Base-by-base conservation (phyloP, 1,284 basidiomycete genomes). In the Abortiporus biennis region DNA sequence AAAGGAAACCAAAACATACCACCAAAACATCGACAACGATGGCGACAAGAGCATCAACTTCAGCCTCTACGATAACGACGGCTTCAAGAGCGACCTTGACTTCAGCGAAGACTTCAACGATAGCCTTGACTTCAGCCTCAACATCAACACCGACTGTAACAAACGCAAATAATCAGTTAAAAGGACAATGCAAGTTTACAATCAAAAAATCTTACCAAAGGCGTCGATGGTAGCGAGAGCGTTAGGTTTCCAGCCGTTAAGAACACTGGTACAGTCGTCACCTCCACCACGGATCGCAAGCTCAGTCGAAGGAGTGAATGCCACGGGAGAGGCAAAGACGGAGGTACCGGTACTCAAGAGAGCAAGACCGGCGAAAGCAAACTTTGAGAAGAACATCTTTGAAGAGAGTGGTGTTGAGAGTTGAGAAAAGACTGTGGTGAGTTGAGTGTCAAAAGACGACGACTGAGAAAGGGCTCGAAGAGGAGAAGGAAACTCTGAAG, bases 351-450 rank as follows among this genome's bases (percentile, higher is more conserved):
- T 22, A 9, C 13, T 21, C 19, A 36, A 22, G 35, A 36, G 6
- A 36, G 35, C 35, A 22, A 36, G 19, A 21, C 19, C 35, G 9
- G 35, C 12, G 35, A 36, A 6, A 22, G 24, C 6, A 22, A 36
- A 17, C 35, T 36, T 36, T 17, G 35, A 36, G 35, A 36, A 36
- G 35, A 36, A 36, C 35, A 36, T 36, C 9, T 30, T 30, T 9
- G n/a, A n/a, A n/a, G 27, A 30, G 27, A 30, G 19, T 13, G 9
- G 35, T n/a, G n/a, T n/a, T n/a, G n/a, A n/a, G n/a, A n/a, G n/a
- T n/a, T n/a, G n/a, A n/a, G n/a, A n/a, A n/a, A n/a, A n/a, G n/a
- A n/a, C n/a, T n/a, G n/a, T n/a, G n/a, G n/a, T n/a, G n/a, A n/a
- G n/a, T n/a, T n/a, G n/a, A n/a, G n/a, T n/a, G n/a, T n/a, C n/a